Percentiles rank a stretch among this genome's conserved stretches.
These are phyloP conservation scores for Dictyostelium firmibasis DNA, from an alignment of 78 protist genomes.

Conservation along the genomic window DNA sequence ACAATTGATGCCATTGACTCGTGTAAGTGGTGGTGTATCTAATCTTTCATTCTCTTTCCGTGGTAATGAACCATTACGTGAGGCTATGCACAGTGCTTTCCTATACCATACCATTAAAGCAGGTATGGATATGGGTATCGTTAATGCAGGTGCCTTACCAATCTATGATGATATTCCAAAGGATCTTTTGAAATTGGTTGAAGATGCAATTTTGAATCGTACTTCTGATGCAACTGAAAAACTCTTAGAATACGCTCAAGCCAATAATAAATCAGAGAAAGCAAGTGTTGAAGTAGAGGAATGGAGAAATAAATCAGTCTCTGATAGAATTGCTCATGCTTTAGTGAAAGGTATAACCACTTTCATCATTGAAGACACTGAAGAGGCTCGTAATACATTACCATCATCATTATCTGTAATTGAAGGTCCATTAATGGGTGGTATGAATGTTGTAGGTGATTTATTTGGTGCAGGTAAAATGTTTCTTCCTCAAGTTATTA, in stretches of 20 bases:
- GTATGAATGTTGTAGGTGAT: conserved; percentile 98
- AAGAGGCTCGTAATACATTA: conserved; percentile 90
- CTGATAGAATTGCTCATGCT: conserved; percentile 90
- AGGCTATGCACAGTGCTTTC: conserved; percentile 97
- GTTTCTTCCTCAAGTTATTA: conserved; percentile 99
- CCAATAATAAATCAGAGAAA: conserved; percentile 21
- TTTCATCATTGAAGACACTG: conserved; percentile 93
- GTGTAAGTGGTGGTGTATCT: conserved; percentile 98
- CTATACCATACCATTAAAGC: conserved; percentile 93
- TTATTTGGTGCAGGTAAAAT: conserved; percentile 99
- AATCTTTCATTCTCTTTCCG: conserved; percentile 99
- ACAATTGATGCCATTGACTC: conserved; percentile 85
- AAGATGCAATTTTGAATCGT: conserved; percentile 81
- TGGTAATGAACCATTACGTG: conserved; percentile 94
- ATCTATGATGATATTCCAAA: conserved; percentile 93
- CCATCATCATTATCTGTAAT: conserved; percentile 53
- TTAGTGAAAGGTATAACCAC: conserved; percentile 96
- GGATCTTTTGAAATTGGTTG: conserved; percentile 72
- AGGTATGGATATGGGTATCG: conserved; percentile 99
- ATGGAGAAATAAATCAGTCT: conserved; percentile 92
- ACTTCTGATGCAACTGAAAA: conserved; percentile 67
- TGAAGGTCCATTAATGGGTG: conserved; percentile 97
- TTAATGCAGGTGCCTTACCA: conserved; percentile 97
- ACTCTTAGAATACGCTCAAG: conserved; percentile 77
- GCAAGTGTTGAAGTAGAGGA: conserved; percentile 80